Base-by-base conservation (phyloP, 1,139 yeast genomes). In the Pichia norvegensis region DNA sequence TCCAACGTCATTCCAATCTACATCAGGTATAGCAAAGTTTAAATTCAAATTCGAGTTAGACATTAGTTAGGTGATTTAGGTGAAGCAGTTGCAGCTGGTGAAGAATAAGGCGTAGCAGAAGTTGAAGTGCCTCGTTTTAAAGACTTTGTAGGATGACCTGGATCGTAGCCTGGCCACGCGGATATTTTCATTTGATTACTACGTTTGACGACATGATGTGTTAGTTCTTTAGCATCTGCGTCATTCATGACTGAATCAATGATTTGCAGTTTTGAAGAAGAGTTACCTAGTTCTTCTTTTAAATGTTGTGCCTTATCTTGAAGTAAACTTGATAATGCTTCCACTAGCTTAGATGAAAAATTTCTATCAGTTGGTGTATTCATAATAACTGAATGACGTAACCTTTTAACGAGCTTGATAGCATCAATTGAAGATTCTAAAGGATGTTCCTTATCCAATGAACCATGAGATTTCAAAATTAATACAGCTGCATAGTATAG, bases 111-210 rank as follows among this genome's bases (percentile, higher is more conserved):
- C 6, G 35, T 8, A 17, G 10, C 14, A 16, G 35, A 31, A 31
- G 10, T 31, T 16, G 35, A 31, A 31, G 35, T 31, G 35, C 35
- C 20, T 33, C 36, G 16, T 13, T 36, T 31, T 19, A 33, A 13
- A 4, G 44, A 49, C 46, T 51, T 57, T 21, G 58, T 53, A 9
- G 85, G 85, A 57, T 79, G 85, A 0, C 83, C 82, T 57, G 78
- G 84, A 52, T 79, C 72, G 6, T 78, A 71, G 0, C 85, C 84
- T 0, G 85, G 85, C 85, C 85, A 79, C 0, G 85, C 85, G 35
- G 75, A 67, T 10, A 79, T 61, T 43, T 52, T 45, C 17, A 43
- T 38, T 17, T 38, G 57, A 27, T 58, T 57, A 3, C 39, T 38
- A 31, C 44, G 49, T 38, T 59, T 50, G 4, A 36, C 22, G 10